A percentile compares a stretch with the other conserved stretches of the same genome.
These are phyloP conservation scores for Suaeda aralocaspica DNA, from an alignment of 148 eudicot genomes.

Conservation along the genomic window DNA sequence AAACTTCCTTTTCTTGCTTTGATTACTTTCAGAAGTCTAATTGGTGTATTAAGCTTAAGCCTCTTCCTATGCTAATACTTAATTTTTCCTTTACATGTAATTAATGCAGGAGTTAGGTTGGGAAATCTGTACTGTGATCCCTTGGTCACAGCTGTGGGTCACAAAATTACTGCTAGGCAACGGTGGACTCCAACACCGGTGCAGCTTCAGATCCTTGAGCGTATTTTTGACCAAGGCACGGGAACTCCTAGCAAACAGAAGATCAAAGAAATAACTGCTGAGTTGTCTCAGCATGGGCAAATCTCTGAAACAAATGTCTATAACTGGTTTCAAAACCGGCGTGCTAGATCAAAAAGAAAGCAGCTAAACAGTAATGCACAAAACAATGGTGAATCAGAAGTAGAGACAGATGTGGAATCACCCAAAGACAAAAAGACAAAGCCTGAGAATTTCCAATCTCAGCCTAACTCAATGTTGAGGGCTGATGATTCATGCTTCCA, in stretches of 20 bases:
- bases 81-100: background rate
- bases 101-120: constrained; percentile 58
- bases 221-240: constrained; percentile 76
- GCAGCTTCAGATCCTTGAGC: constrained; percentile 85
- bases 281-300: constrained; percentile 78
- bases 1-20: background rate
- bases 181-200: constrained; percentile 87
- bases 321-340: constrained; percentile 94
- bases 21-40: background rate
- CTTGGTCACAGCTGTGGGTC: constrained; percentile 60
- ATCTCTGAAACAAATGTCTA: constrained; percentile 91
- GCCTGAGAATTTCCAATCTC: constrained; percentile 59
- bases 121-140: constrained; percentile 78
- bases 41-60: background rate
- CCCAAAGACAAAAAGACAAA: constrained; percentile 72
- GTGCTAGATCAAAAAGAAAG: constrained; percentile 87
- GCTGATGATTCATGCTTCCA: constrained; percentile 57
- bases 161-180: constrained; percentile 69
- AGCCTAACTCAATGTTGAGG: constrained; percentile 37
- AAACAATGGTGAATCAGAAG: constrained; percentile 77
- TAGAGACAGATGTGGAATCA: constrained; percentile 70
- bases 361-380: constrained; percentile 48
- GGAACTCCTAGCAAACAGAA: constrained; percentile 95
- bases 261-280: constrained; percentile 77
- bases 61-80: background rate